Percentiles rank a stretch among this genome's conserved stretches.
These are phyloP conservation scores for Mycena sp. DNA, from an alignment of 1,284 basidiomycete species.

Conservation along the genomic window DNA sequence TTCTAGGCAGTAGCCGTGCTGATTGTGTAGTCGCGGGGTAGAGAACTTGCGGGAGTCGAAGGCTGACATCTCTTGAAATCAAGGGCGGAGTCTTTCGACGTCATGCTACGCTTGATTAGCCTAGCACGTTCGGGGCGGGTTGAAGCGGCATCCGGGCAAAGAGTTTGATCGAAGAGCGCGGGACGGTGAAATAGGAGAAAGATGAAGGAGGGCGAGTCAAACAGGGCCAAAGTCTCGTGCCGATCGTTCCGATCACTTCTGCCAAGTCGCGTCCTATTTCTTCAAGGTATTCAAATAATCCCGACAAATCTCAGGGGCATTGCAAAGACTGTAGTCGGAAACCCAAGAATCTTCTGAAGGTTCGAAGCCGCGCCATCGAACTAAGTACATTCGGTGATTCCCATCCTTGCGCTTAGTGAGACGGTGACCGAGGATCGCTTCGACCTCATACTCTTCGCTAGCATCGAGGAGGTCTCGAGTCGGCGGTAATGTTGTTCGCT, in stretches of 20 bases:
- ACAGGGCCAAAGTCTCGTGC: too few relatives aligned
- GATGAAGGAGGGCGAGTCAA: too few relatives aligned
- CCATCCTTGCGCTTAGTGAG: background rate
- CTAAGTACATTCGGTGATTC: background rate
- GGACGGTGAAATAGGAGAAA: too few relatives aligned
- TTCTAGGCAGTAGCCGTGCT: background rate
- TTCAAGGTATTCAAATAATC: background rate
- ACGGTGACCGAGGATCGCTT: background rate
- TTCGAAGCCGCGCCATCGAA: background rate
- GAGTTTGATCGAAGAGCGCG: too few relatives aligned
- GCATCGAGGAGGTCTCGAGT: background rate
- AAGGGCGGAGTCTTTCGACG: background rate
- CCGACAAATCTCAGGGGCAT: background rate
- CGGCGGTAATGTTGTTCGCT: background rate
- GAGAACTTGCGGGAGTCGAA: background rate
- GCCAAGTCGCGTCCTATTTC: background rate
- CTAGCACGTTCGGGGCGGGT: too few relatives aligned
- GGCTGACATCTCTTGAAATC: too few relatives aligned
- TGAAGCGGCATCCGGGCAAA: too few relatives aligned
- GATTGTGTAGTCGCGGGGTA: background rate
- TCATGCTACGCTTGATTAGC: too few relatives aligned
- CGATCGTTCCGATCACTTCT: too few relatives aligned
- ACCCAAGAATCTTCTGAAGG: background rate
- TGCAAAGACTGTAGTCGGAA: background rate
- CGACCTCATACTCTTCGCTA: background rate